These are phyloP conservation scores for Rhynchospora breviuscula DNA, from an alignment of 176 grass and related monocot genomes.

Conservation along the genomic window DNA sequence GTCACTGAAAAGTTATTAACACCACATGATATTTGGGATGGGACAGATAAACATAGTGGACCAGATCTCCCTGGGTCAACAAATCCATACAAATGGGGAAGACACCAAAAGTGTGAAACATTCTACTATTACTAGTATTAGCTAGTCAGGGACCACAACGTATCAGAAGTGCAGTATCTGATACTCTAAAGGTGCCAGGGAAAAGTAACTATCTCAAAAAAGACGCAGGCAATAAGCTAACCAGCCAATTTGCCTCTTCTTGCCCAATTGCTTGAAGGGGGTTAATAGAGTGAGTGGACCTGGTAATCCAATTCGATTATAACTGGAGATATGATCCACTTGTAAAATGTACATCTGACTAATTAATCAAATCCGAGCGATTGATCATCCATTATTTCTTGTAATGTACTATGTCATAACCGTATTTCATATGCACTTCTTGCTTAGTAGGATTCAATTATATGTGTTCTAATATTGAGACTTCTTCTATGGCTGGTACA, in stretches of 20 bases:
- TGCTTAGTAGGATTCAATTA: neutral
- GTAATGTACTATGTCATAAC: neutral
- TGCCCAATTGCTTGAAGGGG: neutral
- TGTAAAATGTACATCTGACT: neutral
- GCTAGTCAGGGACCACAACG: neutral
- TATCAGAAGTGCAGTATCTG: conserved; percentile 16
- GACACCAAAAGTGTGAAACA: neutral
- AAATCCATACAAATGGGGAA: too few species aligned
- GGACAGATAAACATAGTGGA: neutral
- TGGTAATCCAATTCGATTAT: neutral
- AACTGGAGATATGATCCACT: neutral
- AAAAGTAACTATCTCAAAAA: conserved; percentile 23
- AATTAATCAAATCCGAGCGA: too few species aligned
- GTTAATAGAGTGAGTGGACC: neutral
- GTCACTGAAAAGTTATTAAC: neutral
- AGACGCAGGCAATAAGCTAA: conserved; percentile 24
- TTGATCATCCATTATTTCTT: neutral
- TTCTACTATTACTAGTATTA: neutral
- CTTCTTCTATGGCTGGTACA: neutral
- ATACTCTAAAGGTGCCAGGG: conserved; percentile 12
- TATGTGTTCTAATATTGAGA: neutral
- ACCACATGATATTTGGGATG: neutral
- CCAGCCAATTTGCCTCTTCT: conserved; percentile 16
- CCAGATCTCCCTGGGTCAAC: neutral
- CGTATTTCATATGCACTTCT: too few species aligned